phyloP scores from a whole-genome alignment of 768 basidiomycete genomes.

The Lactarius indigo region DNA sequence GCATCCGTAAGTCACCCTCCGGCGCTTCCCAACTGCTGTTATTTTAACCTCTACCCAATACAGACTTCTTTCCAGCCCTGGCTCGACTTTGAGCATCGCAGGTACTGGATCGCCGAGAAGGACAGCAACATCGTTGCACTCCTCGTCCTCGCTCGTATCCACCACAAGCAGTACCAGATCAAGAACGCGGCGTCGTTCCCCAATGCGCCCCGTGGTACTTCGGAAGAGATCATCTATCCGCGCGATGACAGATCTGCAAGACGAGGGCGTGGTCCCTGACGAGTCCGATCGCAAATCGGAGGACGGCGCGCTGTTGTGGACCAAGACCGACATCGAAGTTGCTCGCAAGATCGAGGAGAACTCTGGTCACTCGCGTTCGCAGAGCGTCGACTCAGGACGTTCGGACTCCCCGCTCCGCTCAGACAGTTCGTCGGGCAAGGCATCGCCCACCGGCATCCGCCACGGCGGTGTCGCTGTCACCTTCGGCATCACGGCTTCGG shows the following conservation, averaged over 20 bases:
- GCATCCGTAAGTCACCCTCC: constrained; percentile 14
- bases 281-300: constrained; percentile 10
- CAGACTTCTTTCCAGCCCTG: constrained; percentile 50
- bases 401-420: constrained; percentile 1
- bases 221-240: constrained; percentile 49
- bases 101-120: constrained; percentile 53
- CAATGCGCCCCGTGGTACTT: constrained; percentile 49
- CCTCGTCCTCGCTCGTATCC: constrained; percentile 49
- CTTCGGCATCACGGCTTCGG: constrained; percentile 48
- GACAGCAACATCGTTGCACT: constrained; percentile 42
- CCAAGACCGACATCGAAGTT: constrained; percentile 5
- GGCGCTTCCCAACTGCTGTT: fast-evolving
- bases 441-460: constrained; percentile 22
- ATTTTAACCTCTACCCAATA: background rate
- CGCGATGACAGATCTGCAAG: constrained; percentile 42
- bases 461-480: constrained; percentile 38
- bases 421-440: constrained; percentile 5
- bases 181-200: constrained; percentile 57
- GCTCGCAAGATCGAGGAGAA: constrained; percentile 8
- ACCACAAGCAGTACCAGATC: constrained; percentile 45
- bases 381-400: constrained; percentile 8
- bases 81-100: constrained; percentile 51
- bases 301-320: constrained; percentile 8
- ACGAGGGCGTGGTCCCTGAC: constrained; percentile 27
- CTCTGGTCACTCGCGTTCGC: constrained; percentile 9